These are phyloP conservation scores for Wickerhamomyces strasburgensis DNA, from an alignment of 805 yeast genomes.

Conservation along the genomic window DNA sequence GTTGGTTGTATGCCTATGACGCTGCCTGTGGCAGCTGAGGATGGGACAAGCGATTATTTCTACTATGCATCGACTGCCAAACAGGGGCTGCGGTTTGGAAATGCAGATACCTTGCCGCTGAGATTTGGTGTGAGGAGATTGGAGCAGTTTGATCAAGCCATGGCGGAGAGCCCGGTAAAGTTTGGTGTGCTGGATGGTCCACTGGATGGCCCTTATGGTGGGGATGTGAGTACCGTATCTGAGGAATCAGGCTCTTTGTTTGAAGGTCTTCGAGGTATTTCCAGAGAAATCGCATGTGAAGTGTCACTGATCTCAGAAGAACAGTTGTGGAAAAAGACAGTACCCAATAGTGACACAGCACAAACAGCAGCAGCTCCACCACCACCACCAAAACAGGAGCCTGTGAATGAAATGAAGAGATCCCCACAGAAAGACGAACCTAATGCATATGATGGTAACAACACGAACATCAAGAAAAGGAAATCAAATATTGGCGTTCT, in stretches of 20 bases:
- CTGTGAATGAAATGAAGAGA: not conserved
- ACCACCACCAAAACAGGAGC: not conserved
- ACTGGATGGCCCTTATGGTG: not conserved
- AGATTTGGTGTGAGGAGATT: not conserved
- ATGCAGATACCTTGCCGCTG: too few species aligned
- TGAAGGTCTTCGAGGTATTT: conserved; percentile 10
- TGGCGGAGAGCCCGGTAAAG: conserved; percentile 1
- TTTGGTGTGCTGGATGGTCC: conserved; percentile 4
- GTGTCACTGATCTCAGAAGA: conserved; percentile 2
- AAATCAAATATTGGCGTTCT: conserved; percentile 14
- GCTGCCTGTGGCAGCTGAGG: conserved; percentile 6
- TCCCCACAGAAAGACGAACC: not conserved
- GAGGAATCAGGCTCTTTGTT: conserved; percentile 7
- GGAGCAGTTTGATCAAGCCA: conserved; percentile 1
- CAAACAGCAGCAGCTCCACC: not conserved
- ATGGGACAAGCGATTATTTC: conserved; percentile 1
- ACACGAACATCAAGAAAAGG: conserved; percentile 12
- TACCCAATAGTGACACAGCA: not conserved
- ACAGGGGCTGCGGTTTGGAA: not conserved
- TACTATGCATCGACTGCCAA: not conserved
- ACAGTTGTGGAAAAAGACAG: too few species aligned
- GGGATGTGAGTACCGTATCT: not conserved
- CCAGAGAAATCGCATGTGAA: not conserved
- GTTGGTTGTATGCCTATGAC: not conserved
- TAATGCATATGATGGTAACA: not conserved